A percentile compares a stretch with the other conserved stretches of the same genome.
phyloP scores from a whole-genome alignment of 208 protist genomes.

The Wallacemonas sp. region DNA sequence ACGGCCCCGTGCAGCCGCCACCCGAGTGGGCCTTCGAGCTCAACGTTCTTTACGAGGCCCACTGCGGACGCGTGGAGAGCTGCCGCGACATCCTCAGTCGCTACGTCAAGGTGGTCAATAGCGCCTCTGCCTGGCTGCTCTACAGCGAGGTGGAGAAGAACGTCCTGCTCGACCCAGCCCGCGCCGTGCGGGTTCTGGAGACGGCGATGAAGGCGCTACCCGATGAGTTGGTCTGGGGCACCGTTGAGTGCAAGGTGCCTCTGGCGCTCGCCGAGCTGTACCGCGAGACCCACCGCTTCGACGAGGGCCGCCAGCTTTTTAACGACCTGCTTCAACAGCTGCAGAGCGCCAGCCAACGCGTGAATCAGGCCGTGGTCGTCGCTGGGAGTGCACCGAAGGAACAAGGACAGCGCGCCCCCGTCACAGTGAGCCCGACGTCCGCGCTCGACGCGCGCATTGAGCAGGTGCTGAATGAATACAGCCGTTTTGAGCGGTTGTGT shows the following conservation, averaged over 20 bases:
- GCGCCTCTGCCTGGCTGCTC: slow-evolving; percentile 83
- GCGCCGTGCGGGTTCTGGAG: slow-evolving; percentile 63
- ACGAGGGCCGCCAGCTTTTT: slow-evolving; percentile 55
- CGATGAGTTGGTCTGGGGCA: slow-evolving; percentile 37
- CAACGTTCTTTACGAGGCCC: slow-evolving; percentile 67
- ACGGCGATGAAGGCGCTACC: slow-evolving; percentile 78
- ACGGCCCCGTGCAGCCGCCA: slow-evolving; percentile 64
- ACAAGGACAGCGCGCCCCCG: slow-evolving; percentile 11
- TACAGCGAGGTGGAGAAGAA: slow-evolving; percentile 87
- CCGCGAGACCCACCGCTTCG: slow-evolving; percentile 22
- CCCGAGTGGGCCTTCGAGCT: slow-evolving; percentile 90
- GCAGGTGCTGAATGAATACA: slow-evolving; percentile 60
- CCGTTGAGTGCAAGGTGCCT: slow-evolving; percentile 62
- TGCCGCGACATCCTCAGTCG: slow-evolving; percentile 62
- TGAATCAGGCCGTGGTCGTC: neutral
- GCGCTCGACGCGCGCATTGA: slow-evolving; percentile 31
- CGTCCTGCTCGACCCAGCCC: slow-evolving; percentile 47
- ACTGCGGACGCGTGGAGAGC: slow-evolving; percentile 34
- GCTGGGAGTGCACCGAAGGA: neutral
- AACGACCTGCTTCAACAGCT: slow-evolving; percentile 49
- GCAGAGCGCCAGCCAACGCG: slow-evolving; percentile 20
- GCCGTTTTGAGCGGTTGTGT: slow-evolving; percentile 61
- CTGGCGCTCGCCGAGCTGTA: slow-evolving; percentile 64
- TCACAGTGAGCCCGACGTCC: neutral
- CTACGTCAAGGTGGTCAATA: slow-evolving; percentile 72